phyloP scores from a whole-genome alignment of 345 rosid genomes.

The Carallia brachiata region DNA sequence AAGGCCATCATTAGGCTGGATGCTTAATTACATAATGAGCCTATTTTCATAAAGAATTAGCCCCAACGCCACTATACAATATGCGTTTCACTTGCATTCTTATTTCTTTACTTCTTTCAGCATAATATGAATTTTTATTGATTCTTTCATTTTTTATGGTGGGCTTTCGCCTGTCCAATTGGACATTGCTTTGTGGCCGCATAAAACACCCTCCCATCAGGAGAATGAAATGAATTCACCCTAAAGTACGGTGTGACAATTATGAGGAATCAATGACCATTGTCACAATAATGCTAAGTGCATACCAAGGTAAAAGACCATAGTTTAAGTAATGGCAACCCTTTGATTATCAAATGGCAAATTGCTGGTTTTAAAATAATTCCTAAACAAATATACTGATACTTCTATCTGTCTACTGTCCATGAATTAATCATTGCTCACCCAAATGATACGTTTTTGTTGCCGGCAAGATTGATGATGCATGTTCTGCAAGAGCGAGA shows the following conservation, averaged over 20 bases:
- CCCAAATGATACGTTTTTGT: constrained; percentile 84
- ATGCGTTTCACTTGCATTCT: too few species aligned
- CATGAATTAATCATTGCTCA: constrained; percentile 22
- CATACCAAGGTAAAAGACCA: too few species aligned
- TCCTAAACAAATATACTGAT: neutral
- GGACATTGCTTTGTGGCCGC: neutral
- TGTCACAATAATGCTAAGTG: neutral
- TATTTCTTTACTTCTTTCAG: neutral
- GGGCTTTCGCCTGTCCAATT: neutral
- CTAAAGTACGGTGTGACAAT: neutral
- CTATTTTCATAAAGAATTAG: neutral
- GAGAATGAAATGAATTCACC: too few species aligned
- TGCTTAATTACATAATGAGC: neutral
- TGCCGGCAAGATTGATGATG: constrained; percentile 79
- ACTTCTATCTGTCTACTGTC: neutral
- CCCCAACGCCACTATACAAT: too few species aligned
- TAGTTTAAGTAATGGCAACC: too few species aligned
- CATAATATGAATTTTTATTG: neutral
- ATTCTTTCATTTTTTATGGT: neutral
- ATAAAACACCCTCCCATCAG: neutral
- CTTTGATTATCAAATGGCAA: too few species aligned
- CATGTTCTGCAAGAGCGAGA: constrained; percentile 89
- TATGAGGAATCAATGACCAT: neutral
- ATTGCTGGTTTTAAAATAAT: too few species aligned
- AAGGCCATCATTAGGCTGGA: neutral